phyloP scores from a whole-genome alignment of 2,329 filamentous ascomycete species.

The Karstenula rhodostoma region DNA sequence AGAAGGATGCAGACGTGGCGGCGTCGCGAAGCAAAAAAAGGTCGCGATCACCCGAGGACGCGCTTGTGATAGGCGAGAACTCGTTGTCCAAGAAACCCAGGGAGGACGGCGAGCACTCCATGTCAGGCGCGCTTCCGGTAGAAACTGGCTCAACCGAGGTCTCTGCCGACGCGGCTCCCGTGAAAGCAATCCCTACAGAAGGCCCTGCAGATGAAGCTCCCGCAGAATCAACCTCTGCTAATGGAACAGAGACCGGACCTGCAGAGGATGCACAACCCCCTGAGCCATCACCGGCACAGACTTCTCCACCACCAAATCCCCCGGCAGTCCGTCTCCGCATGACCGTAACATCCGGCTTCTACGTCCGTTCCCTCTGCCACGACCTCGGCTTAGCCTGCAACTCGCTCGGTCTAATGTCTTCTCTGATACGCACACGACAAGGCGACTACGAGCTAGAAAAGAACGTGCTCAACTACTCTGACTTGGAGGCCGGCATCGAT shows the following conservation, averaged over 20 bases:
- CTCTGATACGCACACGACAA: slow-evolving; percentile 81
- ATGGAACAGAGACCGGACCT: slow-evolving; percentile 6
- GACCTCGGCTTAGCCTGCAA: slow-evolving; percentile 85
- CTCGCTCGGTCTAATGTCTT: slow-evolving; percentile 86
- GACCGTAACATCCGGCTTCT: slow-evolving; percentile 95
- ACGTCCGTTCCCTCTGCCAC: slow-evolving; percentile 92
- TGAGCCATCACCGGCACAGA: slow-evolving; percentile 8
- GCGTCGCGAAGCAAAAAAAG: slow-evolving; percentile 42
- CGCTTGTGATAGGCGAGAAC: slow-evolving; percentile 18
- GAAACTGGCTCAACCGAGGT: slow-evolving; percentile 8
- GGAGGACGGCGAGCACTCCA: slow-evolving; percentile 40
- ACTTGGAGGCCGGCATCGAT: slow-evolving; percentile 77
- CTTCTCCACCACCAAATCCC: slow-evolving; percentile 36
- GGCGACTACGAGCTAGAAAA: slow-evolving; percentile 77
- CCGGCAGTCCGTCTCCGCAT: slow-evolving; percentile 85
- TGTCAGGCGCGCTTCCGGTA: slow-evolving; percentile 43
- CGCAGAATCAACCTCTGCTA: slow-evolving; percentile 12
- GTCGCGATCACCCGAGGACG: slow-evolving; percentile 21
- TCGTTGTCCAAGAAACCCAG: slow-evolving; percentile 30
- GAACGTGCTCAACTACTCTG: slow-evolving; percentile 80
- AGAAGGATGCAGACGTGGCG: slow-evolving; percentile 37
- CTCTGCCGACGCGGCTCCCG: not conserved
- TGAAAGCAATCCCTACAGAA: slow-evolving; percentile 5
- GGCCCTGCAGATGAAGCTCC: slow-evolving; percentile 15
- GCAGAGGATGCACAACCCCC: slow-evolving; percentile 4